A percentile compares a stretch with the other conserved stretches of the same genome.
Evolutionary conservation across 768 basidiomycete species (phyloP).

Genomic region (Russula ochroleuca): DNA sequence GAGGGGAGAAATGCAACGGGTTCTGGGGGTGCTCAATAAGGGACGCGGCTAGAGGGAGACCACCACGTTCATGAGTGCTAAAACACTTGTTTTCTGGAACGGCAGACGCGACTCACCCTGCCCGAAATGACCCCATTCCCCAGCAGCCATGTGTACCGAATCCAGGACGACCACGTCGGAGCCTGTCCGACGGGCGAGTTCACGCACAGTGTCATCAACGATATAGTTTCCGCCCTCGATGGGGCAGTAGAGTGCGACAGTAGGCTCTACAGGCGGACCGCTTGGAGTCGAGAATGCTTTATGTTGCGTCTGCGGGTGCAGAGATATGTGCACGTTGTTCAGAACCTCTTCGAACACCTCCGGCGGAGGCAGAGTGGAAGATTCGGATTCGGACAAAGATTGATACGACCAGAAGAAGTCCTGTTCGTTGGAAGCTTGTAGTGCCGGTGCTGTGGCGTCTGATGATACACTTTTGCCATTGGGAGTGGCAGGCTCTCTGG

Average conservation of each 20-base stretch:
- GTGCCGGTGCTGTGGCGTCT: constrained; percentile 32
- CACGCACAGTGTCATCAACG: constrained; percentile 71
- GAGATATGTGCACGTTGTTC: constrained; percentile 67
- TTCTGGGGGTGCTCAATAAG: constrained; percentile 65
- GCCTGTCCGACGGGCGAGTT: constrained; percentile 65
- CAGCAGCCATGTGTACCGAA: constrained; percentile 76
- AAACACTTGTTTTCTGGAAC: background rate
- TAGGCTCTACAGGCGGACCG: constrained; percentile 65
- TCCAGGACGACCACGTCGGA: constrained; percentile 86
- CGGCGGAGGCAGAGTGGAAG: constrained; percentile 55
- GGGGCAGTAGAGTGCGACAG: constrained; percentile 82
- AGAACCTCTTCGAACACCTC: constrained; percentile 73
- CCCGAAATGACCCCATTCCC: constrained; percentile 84
- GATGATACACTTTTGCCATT: constrained; percentile 26
- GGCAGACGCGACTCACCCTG: constrained; percentile 46
- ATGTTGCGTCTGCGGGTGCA: constrained; percentile 81
- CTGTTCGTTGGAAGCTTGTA: constrained; percentile 52
- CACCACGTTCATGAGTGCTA: background rate
- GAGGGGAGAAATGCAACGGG: constrained; percentile 62
- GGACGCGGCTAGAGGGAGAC: constrained; percentile 53
- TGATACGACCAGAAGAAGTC: constrained; percentile 61
- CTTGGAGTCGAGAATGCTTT: constrained; percentile 54
- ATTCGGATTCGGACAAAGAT: constrained; percentile 34
- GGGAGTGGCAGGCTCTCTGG: constrained; percentile 19
- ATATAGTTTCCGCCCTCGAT: constrained; percentile 85